These are phyloP conservation scores for Torrubiella hemipterigena DNA, from an alignment of 2,329 filamentous ascomycete genomes.

Conservation along the genomic window DNA sequence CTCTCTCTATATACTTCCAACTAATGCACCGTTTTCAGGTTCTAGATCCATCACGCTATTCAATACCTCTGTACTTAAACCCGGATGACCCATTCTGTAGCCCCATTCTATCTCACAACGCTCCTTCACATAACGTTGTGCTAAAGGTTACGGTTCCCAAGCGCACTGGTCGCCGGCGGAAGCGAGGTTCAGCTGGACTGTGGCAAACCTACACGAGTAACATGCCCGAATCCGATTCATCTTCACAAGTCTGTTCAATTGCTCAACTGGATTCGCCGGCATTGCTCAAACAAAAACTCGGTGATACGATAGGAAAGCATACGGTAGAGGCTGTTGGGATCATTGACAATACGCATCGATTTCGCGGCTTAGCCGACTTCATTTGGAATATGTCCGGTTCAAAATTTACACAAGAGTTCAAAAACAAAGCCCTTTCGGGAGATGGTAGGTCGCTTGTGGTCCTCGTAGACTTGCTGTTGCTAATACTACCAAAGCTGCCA, in stretches of 20 bases:
- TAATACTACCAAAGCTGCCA: slow-evolving; percentile 15
- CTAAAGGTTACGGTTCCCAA: slow-evolving; percentile 80
- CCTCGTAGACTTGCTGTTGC: not conserved
- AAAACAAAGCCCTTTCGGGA: slow-evolving; percentile 58
- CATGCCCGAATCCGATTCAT: slow-evolving; percentile 12
- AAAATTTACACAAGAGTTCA: slow-evolving; percentile 58
- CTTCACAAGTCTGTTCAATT: slow-evolving; percentile 22
- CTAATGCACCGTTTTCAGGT: slow-evolving; percentile 19
- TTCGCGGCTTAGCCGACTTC: slow-evolving; percentile 78
- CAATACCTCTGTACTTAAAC: slow-evolving; percentile 61
- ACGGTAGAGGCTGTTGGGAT: slow-evolving; percentile 57
- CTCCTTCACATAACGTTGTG: slow-evolving; percentile 69
- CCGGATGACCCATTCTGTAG: slow-evolving; percentile 70
- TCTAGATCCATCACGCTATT: slow-evolving; percentile 34
- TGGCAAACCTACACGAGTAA: slow-evolving; percentile 37
- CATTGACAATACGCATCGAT: slow-evolving; percentile 74
- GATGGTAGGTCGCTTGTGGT: slow-evolving; percentile 38
- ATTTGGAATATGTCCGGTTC: slow-evolving; percentile 63
- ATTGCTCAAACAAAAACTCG: slow-evolving; percentile 48
- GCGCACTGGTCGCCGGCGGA: slow-evolving; percentile 75
- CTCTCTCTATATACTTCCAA: not conserved
- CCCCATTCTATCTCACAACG: slow-evolving; percentile 65
- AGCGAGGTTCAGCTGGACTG: slow-evolving; percentile 59
- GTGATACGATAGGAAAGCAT: slow-evolving; percentile 59
- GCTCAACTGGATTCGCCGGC: slow-evolving; percentile 39